Evolutionary conservation across 1,284 basidiomycete species (phyloP), one percentile per base, ranked within the genome.

Genomic region (Sanghuangporus baumii): DNA sequence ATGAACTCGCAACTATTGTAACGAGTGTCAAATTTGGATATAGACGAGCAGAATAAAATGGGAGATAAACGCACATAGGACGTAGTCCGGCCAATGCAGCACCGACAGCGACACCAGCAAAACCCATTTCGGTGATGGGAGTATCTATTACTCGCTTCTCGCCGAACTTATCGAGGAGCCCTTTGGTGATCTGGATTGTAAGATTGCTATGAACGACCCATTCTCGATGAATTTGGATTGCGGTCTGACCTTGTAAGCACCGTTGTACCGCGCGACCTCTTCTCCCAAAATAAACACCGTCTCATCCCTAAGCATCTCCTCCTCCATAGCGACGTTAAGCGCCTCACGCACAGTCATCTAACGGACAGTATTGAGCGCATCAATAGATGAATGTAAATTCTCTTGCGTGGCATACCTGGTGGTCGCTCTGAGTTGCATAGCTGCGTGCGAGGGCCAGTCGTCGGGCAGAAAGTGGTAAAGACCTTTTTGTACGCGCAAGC

Each of bases 261-360:
- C 96, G 74, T 99, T 98, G 82, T 99, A 99, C 68, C 94, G 88
- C 60, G 97, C 96, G 61, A 99, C 97, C 78, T 99, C 97, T 78
- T 99, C 97, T 68, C 97, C 97, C 71, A 99, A 79, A 73, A 99
- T 79, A 76, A 97, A 99, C 58, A 99, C 97, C 46, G 81, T 90
- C 75, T 96, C 91, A 78, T 99, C 97, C 57, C 94, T 87, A 71
- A 91, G 75, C 97, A 99, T 99, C 81, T 99, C 97, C 80, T 99
- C 97, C 81, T 99, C 97, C 93, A 99, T 96, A 41, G 97, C 97
- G 65, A 88, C 79, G 79, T 98, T 99, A 69, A 99, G 88, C 47
- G 97, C 97, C 65, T 99, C 97, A 73, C 97, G 93, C 66, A 98
- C 96, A 59, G 95, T 98, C 94, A 98, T 93, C 91, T 96, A 51